Base-by-base conservation (phyloP, 441 rosid species). In the Euphorbia celastroides region DNA sequence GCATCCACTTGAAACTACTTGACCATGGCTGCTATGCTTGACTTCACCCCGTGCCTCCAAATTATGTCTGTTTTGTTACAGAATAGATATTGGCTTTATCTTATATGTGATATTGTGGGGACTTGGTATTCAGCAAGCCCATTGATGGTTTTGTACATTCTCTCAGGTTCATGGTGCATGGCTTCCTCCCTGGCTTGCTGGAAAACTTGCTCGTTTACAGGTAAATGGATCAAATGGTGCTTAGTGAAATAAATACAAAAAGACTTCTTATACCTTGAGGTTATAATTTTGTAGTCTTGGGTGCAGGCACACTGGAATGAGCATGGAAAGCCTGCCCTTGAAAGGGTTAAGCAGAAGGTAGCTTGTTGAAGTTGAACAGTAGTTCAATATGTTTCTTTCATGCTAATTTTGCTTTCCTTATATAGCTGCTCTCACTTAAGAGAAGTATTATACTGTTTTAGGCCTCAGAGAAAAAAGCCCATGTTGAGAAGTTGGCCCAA, bases 171-270 rank as follows among this genome's bases (percentile, higher is more conserved):
- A 89, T 81, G 83, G 92, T 67, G 89, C 98, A 14, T 95, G 99
- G 98, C 87, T 95, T 70, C 98, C 99, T 36, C 98, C 85, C 63
- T 95, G 99, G 99, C 88, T 92, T 72, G 90, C 86, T 70, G 70
- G n/a, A 42, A 88, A 84, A 41, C 71, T 82, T 54, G 26, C 48
- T 56, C 81, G 6, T 28, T 75, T 73, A 54, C 97, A 88, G 97
- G 99, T 90, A 84, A 67, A 7, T 54, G 65, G 19, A 55, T 61
- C 66, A 54, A 42, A 10, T 51, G 22, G 51, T 62, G 64, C n/a
- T 58, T 38, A n/a, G 59, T 62, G 25, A 30, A 5, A 31, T 1
- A 25, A n/a, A n/a, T n/a, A 19, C 9, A 25, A n/a, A 5, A 68
- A 22, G 10, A 12, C 25, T 58, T 25, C 38, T 32, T 71, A 20